Conservation (phyloP, 805 yeast genomes). For the Wickerhamomyces tratensis region DNA sequence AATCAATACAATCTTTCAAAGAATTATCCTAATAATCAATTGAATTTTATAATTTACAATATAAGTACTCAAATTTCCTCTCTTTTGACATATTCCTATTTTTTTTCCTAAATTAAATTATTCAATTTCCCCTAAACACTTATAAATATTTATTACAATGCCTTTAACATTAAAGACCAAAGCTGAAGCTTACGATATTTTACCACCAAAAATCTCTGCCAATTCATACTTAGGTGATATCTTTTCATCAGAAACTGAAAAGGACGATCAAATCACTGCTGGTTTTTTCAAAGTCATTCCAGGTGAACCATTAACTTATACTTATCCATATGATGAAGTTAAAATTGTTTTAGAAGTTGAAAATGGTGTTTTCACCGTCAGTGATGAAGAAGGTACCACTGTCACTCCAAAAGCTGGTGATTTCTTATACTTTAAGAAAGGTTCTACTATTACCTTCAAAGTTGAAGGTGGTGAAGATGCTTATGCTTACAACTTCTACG, state of each 20-base stretch:
- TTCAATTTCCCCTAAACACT: too few relatives aligned
- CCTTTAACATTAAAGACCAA: conserved; percentile 45
- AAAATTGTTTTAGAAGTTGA: conserved; percentile 59
- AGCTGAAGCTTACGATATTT: conserved; percentile 41
- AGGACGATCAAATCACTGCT: conserved; percentile 47
- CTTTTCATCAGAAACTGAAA: conserved; percentile 46
- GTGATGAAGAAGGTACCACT: conserved; percentile 55
- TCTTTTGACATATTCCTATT: too few relatives aligned
- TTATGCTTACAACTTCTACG: conserved; percentile 24
- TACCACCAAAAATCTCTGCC: conserved; percentile 54
- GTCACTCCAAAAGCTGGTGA: conserved; percentile 56
- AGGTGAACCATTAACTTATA: conserved; percentile 59
- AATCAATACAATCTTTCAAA: too few relatives aligned
- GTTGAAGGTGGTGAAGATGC: conserved; percentile 56
- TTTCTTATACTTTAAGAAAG: conserved; percentile 56
- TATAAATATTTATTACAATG: conserved; percentile 24
- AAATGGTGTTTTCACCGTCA: conserved; percentile 36
- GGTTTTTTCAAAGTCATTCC: conserved; percentile 65
- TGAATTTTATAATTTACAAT: too few relatives aligned
- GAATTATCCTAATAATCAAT: too few relatives aligned
- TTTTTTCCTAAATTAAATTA: too few relatives aligned
- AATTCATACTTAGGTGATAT: conserved; percentile 62
- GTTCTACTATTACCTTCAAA: conserved; percentile 57
- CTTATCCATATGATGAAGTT: conserved; percentile 57
- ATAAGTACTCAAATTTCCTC: too few relatives aligned